Evolutionary conservation across 1,284 basidiomycete species (phyloP).

Genomic region (Leccinum fuscescens): DNA sequence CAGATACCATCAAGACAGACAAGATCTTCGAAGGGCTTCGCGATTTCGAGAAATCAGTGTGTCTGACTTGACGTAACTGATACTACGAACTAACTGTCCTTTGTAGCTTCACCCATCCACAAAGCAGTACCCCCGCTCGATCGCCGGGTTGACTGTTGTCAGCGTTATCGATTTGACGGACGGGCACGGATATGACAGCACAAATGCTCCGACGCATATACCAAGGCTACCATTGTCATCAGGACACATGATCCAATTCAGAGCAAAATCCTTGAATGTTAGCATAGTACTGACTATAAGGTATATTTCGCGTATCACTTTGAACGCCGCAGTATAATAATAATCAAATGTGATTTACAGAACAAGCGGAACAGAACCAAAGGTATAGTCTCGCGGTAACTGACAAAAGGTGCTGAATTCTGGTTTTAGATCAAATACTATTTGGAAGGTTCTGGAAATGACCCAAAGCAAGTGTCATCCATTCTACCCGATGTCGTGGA

Average conservation of each 20-base stretch:
- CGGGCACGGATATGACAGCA: conserved; percentile 65
- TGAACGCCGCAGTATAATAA: neutral
- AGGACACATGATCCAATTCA: conserved; percentile 83
- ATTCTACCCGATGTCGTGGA: conserved; percentile 52
- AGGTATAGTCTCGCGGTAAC: conserved; percentile 44
- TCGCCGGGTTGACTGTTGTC: conserved; percentile 60
- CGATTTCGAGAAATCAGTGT: conserved; percentile 46
- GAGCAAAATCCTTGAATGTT: conserved; percentile 46
- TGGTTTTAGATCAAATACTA: conserved; percentile 74
- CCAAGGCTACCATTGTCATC: conserved; percentile 71
- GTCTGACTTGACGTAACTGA: conserved; percentile 5
- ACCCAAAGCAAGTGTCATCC: conserved; percentile 42
- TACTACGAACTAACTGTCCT: conserved; percentile 4
- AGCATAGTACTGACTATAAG: conserved; percentile 64
- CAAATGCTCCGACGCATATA: conserved; percentile 61
- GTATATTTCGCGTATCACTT: conserved; percentile 37
- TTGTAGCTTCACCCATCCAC: conserved; percentile 14
- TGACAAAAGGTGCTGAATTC: conserved; percentile 1
- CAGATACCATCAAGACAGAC: conserved; percentile 59
- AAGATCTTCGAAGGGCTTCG: conserved; percentile 67
- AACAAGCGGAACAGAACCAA: conserved; percentile 86
- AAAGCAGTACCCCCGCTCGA: conserved; percentile 52
- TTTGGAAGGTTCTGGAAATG: conserved; percentile 67
- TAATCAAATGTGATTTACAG: conserved; percentile 36
- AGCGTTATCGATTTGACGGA: conserved; percentile 72